Conservation (phyloP, 805 yeast species). For the Ogataea philodendri region DNA sequence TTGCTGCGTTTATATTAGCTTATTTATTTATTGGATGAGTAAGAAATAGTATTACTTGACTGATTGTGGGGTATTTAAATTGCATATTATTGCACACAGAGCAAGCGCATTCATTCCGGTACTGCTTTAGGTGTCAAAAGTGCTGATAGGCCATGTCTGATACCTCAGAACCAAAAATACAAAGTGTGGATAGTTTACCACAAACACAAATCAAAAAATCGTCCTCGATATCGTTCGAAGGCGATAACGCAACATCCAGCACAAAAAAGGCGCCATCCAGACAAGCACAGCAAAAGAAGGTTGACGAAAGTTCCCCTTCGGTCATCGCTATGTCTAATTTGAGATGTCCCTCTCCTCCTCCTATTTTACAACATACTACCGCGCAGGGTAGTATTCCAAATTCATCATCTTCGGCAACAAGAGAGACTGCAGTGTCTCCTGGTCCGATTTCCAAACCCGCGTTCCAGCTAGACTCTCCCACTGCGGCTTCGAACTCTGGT, state of each 20-base stretch:
- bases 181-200: conserved; percentile 1
- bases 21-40: conserved; percentile 3
- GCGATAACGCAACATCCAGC: conserved; percentile 16
- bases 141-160: conserved; percentile 5
- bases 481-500: conserved; percentile 3
- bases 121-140: conserved; percentile 6
- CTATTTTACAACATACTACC: conserved; percentile 45
- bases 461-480: conserved; percentile 6
- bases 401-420: conserved; percentile 9
- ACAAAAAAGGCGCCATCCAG: conserved; percentile 21
- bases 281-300: conserved; percentile 14
- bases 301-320: conserved; percentile 41
- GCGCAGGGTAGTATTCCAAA: conserved; percentile 21
- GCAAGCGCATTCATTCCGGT: conserved; percentile 4
- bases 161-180: conserved; percentile 1
- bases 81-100: conserved; percentile 3
- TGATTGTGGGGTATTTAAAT: conserved; percentile 2
- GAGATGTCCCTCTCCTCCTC: conserved; percentile 74
- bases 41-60: not conserved
- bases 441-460: conserved; percentile 1
- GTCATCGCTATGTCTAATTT: conserved; percentile 56
- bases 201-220: conserved; percentile 5
- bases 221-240: conserved; percentile 21
- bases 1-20: conserved; percentile 3
- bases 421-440: conserved; percentile 4